Evolutionary conservation across 129 eudicot species (phyloP).

Genomic region (Kitagawia praeruptora): DNA sequence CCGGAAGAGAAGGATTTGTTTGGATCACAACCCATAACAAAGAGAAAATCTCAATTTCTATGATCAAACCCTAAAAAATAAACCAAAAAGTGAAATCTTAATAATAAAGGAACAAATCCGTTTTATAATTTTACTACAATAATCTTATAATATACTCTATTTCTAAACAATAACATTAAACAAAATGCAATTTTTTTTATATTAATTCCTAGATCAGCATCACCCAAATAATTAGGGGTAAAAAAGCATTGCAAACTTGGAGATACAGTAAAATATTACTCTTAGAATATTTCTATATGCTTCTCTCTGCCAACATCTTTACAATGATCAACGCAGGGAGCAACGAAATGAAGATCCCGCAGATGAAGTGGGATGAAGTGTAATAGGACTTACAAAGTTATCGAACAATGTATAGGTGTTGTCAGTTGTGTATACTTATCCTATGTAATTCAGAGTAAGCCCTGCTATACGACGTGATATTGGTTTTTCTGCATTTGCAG

Average conservation of each 20-base stretch:
- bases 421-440: background rate
- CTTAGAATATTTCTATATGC: background rate
- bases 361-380: background rate
- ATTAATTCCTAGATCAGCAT: background rate
- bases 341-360: background rate
- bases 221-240: background rate
- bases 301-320: background rate
- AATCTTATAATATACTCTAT: no score
- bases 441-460: background rate
- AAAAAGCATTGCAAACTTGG: background rate
- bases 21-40: background rate
- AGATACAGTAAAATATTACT: background rate
- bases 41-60: no score
- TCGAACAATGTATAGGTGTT: background rate
- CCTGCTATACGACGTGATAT: background rate
- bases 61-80: background rate
- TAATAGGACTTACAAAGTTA: background rate
- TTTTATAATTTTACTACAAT: no score
- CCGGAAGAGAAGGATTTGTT: background rate
- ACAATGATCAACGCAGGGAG: background rate
- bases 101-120: background rate
- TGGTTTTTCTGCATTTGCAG: background rate
- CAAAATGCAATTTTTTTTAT: no score
- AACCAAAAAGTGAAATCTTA: background rate
- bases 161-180: no score